These are phyloP conservation scores for Chloropicon primus DNA, from an alignment of 139 green algal genomes.

Conservation along the genomic window DNA sequence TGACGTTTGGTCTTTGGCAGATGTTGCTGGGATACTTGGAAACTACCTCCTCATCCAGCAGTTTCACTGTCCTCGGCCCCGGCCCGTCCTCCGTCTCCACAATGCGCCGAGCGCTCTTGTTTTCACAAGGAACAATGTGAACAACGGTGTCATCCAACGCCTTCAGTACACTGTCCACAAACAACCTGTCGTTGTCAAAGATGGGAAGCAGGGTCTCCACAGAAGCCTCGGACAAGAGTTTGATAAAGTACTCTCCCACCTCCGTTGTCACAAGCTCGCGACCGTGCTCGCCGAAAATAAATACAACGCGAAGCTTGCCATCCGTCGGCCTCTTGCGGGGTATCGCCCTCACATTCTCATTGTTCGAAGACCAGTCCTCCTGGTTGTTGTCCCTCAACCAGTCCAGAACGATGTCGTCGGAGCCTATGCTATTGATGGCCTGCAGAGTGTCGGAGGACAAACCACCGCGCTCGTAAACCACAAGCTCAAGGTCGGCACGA, in stretches of 20 bases:
- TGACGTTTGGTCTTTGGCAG: neutral
- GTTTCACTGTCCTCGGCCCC: neutral
- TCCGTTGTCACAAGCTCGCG: neutral
- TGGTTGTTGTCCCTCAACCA: neutral
- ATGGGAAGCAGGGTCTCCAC: neutral
- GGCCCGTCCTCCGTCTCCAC: neutral
- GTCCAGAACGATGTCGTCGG: neutral
- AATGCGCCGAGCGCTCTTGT: neutral
- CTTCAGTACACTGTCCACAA: neutral
- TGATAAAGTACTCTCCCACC: neutral
- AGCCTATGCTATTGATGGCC: neutral
- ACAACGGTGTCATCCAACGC: neutral
- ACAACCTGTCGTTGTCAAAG: neutral
- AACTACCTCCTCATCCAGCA: neutral
- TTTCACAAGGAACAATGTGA: neutral
- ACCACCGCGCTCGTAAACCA: neutral
- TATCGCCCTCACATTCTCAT: neutral
- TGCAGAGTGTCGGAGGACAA: neutral
- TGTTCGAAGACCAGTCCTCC: neutral
- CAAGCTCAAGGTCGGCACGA: neutral
- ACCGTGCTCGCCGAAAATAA: neutral
- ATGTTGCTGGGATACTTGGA: neutral
- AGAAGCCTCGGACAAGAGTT: neutral
- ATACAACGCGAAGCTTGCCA: neutral
- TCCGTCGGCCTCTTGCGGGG: neutral